phyloP scores from a whole-genome alignment of 768 basidiomycete genomes.

The Auriscalpium microsporum region DNA sequence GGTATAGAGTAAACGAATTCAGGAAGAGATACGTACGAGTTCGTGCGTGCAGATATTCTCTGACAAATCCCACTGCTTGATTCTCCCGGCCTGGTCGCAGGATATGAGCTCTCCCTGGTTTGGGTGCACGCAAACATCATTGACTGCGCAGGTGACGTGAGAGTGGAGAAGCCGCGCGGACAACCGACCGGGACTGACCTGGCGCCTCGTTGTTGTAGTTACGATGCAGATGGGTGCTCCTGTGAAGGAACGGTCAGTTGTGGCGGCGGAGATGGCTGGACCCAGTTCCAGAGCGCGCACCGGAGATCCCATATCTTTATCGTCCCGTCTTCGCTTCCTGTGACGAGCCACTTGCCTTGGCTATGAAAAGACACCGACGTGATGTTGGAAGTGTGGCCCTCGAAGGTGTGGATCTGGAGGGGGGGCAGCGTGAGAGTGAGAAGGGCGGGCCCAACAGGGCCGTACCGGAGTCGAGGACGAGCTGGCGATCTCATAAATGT shows the following conservation, averaged over 20 bases:
- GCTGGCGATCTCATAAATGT: conserved; percentile 81
- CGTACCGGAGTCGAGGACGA: conserved; percentile 48
- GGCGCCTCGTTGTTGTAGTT: conserved; percentile 93
- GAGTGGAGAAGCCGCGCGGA: not conserved
- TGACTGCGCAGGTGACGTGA: conserved; percentile 43
- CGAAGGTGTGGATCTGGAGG: conserved; percentile 77
- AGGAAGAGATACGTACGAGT: conserved; percentile 47
- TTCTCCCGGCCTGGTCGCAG: conserved; percentile 94
- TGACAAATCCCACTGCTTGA: conserved; percentile 97
- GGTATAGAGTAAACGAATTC: conserved; percentile 9
- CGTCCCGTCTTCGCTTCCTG: conserved; percentile 93
- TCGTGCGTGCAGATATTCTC: conserved; percentile 97
- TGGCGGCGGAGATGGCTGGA: not conserved
- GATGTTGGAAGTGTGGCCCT: conserved; percentile 88
- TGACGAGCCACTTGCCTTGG: conserved; percentile 97
- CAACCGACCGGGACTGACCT: conserved; percentile 34
- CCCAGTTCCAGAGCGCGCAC: conserved; percentile 33
- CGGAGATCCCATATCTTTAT: conserved; percentile 99
- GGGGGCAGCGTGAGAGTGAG: conserved; percentile 19
- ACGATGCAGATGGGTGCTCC: conserved; percentile 76
- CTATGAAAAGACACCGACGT: conserved; percentile 92
- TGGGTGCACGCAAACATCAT: conserved; percentile 94
- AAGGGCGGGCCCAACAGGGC: conserved; percentile 29
- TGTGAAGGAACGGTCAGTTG: conserved; percentile 22
- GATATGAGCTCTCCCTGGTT: conserved; percentile 98